These are phyloP conservation scores for Boletellus deceptivus DNA, from an alignment of 1,284 basidiomycete species.

Conservation along the genomic window DNA sequence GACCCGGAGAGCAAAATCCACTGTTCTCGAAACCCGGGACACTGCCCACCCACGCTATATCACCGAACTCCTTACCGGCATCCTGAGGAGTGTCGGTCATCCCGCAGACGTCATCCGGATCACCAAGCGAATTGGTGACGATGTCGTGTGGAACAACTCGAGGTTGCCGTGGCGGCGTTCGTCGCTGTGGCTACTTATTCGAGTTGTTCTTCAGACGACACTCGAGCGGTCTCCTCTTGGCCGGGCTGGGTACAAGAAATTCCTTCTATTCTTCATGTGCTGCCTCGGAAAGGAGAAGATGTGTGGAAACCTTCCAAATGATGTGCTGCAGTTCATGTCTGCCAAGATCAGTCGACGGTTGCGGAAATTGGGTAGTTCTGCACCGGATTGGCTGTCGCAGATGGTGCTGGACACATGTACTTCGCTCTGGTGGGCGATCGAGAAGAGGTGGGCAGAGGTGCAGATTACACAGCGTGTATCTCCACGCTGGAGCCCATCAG, in stretches of 20 bases:
- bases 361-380: conserved; percentile 35
- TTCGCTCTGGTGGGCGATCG: conserved; percentile 13
- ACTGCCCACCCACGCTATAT: conserved; percentile 34
- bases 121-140: conserved; percentile 34
- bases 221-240: conserved; percentile 22
- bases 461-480: conserved; percentile 16
- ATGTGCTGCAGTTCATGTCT: conserved; percentile 32
- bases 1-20: conserved; percentile 15
- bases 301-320: conserved; percentile 25
- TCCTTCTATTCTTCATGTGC: conserved; percentile 40
- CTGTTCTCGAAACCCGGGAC: conserved; percentile 29
- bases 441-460: conserved; percentile 16
- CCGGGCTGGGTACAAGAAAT: conserved; percentile 41
- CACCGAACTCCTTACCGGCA: too few species aligned
- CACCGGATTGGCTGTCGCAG: conserved; percentile 19
- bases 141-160: conserved; percentile 32
- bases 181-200: conserved; percentile 38
- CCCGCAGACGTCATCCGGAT: conserved; percentile 22
- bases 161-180: conserved; percentile 39
- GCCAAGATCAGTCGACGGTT: too few species aligned
- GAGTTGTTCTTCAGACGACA: conserved; percentile 43
- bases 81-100: conserved; percentile 28
- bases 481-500: conserved; percentile 28
- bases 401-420: conserved; percentile 12
- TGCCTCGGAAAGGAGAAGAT: conserved; percentile 28